phyloP scores from a whole-genome alignment of 257 asterid genomes.

The Solanum commersonii region DNA sequence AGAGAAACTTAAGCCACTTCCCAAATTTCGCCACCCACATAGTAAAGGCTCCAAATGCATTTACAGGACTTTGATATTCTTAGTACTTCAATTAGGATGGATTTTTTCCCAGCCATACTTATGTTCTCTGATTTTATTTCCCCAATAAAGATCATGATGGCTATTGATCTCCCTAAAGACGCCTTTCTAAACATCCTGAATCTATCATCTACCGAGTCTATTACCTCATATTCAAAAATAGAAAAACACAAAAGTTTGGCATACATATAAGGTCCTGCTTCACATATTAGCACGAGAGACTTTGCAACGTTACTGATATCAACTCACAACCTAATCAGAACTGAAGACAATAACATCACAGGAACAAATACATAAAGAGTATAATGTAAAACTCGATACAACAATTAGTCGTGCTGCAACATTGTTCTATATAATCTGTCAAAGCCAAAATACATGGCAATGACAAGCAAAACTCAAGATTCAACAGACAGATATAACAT shows the following conservation, averaged over 20 bases:
- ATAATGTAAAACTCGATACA: neutral
- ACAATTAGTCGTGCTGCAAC: neutral
- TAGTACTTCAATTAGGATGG: neutral
- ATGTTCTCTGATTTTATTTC: neutral
- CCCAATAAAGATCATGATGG: neutral
- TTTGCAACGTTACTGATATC: neutral
- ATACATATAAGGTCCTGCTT: neutral
- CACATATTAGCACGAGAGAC: neutral
- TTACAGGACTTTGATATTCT: neutral
- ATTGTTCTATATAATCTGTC: neutral
- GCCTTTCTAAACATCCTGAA: neutral
- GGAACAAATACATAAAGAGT: neutral
- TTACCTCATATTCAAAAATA: neutral
- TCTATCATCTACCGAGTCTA: neutral
- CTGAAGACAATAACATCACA: neutral
- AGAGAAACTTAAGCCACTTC: neutral
- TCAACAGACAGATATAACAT: neutral
- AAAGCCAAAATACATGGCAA: neutral
- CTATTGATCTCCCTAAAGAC: neutral
- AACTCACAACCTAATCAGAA: neutral
- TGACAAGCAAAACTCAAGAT: neutral
- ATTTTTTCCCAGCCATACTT: neutral
- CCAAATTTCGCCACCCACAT: neutral
- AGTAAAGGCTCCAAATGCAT: neutral
- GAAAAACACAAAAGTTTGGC: neutral